Evolutionary conservation across 345 rosid species (phyloP).

Genomic region (Orychophragmus violaceus): DNA sequence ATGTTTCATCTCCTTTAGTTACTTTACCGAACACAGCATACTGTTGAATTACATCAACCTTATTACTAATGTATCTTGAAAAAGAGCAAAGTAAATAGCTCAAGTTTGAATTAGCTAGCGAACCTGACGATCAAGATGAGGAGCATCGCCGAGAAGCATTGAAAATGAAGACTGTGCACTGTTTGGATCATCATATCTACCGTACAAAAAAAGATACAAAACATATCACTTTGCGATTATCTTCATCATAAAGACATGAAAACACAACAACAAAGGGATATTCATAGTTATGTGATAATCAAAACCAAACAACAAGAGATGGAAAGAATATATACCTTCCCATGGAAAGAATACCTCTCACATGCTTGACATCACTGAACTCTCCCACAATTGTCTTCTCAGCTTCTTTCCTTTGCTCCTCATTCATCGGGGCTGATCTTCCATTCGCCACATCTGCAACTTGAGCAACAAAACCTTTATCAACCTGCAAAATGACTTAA

Average conservation of each 20-base stretch:
- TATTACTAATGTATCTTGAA: neutral
- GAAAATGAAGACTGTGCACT: conserved; percentile 91
- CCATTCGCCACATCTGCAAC: conserved; percentile 85
- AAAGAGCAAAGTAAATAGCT: neutral
- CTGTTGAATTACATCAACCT: conserved; percentile 35
- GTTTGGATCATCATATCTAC: conserved; percentile 77
- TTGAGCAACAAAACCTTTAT: conserved; percentile 94
- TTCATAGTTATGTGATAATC: neutral
- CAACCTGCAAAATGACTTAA: conserved; percentile 48
- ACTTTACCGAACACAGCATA: conserved; percentile 96
- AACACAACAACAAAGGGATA: neutral
- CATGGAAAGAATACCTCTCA: conserved; percentile 85
- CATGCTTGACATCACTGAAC: conserved; percentile 86
- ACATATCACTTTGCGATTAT: neutral
- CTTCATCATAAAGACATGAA: neutral
- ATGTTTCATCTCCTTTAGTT: conserved; percentile 87
- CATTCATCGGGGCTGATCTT: conserved; percentile 84
- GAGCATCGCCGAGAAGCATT: conserved; percentile 91
- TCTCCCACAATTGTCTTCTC: conserved; percentile 74
- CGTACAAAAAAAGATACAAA: neutral
- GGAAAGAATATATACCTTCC: conserved; percentile 43
- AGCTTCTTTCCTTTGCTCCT: conserved; percentile 64
- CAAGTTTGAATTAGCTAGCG: neutral
- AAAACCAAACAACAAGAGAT: neutral
- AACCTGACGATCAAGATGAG: conserved; percentile 92